These are phyloP conservation scores for Backusella parvicylindrica DNA, from an alignment of 192 early-diverging fungal species.

Conservation along the genomic window DNA sequence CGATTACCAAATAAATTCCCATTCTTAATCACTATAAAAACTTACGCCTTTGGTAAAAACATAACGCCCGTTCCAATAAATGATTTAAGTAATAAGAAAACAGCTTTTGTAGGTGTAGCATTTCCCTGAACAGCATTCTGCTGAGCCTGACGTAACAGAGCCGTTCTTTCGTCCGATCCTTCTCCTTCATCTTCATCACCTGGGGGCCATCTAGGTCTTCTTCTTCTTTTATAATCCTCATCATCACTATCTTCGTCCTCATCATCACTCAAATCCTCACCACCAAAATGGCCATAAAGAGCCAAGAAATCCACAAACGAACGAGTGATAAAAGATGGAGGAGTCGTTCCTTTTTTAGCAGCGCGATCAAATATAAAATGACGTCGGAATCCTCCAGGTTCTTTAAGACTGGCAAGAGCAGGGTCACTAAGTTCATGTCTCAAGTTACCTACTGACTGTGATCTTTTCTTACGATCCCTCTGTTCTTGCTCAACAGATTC, in stretches of 20 bases:
- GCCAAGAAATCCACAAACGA: conserved; percentile 94
- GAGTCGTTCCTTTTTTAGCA: conserved; percentile 58
- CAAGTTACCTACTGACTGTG: conserved; percentile 22
- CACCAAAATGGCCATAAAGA: conserved; percentile 92
- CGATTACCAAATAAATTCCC: not conserved
- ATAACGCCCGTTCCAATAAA: conserved; percentile 53
- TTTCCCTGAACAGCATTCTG: conserved; percentile 34
- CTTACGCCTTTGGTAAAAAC: conserved; percentile 33
- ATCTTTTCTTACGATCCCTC: conserved; percentile 18
- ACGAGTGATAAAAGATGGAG: conserved; percentile 74
- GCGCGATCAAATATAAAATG: conserved; percentile 79
- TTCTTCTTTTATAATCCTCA: not conserved
- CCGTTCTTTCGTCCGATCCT: conserved; percentile 16
- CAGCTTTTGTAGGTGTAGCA: conserved; percentile 65
- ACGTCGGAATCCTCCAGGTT: conserved; percentile 88
- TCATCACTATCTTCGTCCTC: conserved; percentile 8
- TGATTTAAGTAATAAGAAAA: conserved; percentile 77
- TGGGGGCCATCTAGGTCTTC: not conserved
- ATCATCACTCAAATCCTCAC: conserved; percentile 75
- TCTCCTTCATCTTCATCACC: not conserved
- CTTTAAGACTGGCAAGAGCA: conserved; percentile 36
- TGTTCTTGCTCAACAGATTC: conserved; percentile 57
- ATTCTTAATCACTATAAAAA: not conserved
- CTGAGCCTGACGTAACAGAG: conserved; percentile 14
- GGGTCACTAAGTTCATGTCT: not conserved